Evolutionary conservation across 2,329 filamentous ascomycete species (phyloP).

Genomic region (Colletotrichum kahawae): DNA sequence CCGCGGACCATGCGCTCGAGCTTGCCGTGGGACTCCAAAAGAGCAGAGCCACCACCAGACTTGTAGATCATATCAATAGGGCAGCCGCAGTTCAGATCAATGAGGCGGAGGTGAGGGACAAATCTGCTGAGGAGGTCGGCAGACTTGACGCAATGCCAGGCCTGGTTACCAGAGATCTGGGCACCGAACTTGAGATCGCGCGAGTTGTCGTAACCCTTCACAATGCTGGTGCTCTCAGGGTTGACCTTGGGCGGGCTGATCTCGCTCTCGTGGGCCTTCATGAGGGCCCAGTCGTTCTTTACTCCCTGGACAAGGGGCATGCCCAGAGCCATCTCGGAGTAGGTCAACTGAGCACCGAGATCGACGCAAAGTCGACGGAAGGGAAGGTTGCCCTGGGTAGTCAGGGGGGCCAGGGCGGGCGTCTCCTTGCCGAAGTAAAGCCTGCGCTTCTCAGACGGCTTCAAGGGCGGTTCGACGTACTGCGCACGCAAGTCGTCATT

Average conservation of each 20-base stretch:
- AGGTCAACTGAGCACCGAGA: slow-evolving; percentile 89
- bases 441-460: slow-evolving; percentile 89
- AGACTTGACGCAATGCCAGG: slow-evolving; percentile 87
- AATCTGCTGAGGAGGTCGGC: slow-evolving; percentile 80
- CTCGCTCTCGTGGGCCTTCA: slow-evolving; percentile 91
- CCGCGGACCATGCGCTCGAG: slow-evolving; percentile 93
- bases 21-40: slow-evolving; percentile 88
- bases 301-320: slow-evolving; percentile 87
- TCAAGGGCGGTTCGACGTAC: slow-evolving; percentile 85
- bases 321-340: slow-evolving; percentile 98
- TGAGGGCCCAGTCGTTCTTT: slow-evolving; percentile 91
- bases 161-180: slow-evolving; percentile 91
- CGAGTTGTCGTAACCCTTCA: slow-evolving; percentile 80
- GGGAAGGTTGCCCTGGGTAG: slow-evolving; percentile 94
- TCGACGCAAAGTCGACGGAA: slow-evolving; percentile 91
- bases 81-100: slow-evolving; percentile 97
- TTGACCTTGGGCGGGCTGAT: slow-evolving; percentile 72
- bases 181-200: slow-evolving; percentile 88
- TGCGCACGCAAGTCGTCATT: slow-evolving; percentile 76
- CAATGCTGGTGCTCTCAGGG: slow-evolving; percentile 55
- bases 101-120: slow-evolving; percentile 83
- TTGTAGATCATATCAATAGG: slow-evolving; percentile 95
- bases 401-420: slow-evolving; percentile 90
- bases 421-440: slow-evolving; percentile 96
- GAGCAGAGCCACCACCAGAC: slow-evolving; percentile 84